Evolutionary conservation across 2,329 filamentous ascomycete genomes (phyloP).

Genomic region (Cladophialophora chaetospira): DNA sequence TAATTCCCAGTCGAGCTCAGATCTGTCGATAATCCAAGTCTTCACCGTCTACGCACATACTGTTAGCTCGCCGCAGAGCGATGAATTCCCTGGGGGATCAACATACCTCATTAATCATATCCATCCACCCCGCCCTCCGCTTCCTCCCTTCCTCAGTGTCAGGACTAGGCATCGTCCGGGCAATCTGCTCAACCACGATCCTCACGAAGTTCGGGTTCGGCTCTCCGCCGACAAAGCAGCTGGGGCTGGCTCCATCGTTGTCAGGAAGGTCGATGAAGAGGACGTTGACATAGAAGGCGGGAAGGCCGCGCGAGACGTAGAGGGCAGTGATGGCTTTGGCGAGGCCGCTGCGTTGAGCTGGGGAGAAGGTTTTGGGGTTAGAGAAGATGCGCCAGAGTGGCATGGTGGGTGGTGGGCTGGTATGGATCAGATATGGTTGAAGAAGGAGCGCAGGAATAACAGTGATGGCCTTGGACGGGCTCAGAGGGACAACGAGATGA

Average conservation of each 20-base stretch:
- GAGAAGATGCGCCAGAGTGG: constrained; percentile 28
- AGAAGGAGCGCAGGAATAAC: too few relatives aligned
- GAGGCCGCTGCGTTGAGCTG: constrained; percentile 18
- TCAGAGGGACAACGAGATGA: too few relatives aligned
- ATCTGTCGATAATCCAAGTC: constrained; percentile 13
- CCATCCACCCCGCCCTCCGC: constrained; percentile 20
- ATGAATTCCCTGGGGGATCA: neutral
- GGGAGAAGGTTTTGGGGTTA: constrained; percentile 14
- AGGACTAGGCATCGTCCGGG: constrained; percentile 14
- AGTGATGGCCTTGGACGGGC: too few relatives aligned
- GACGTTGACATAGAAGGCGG: constrained; percentile 37
- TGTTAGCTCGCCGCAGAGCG: neutral
- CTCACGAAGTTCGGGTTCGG: constrained; percentile 26
- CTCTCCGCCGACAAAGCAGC: constrained; percentile 24
- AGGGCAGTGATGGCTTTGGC: constrained; percentile 35
- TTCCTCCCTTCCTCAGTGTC: constrained; percentile 18
- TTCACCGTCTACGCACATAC: constrained; percentile 10
- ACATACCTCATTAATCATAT: constrained; percentile 20
- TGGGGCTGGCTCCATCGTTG: neutral
- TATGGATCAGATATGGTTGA: too few relatives aligned
- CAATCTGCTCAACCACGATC: constrained; percentile 30
- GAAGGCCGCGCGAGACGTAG: constrained; percentile 33
- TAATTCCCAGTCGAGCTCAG: constrained; percentile 24
- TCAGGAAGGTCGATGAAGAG: constrained; percentile 32
- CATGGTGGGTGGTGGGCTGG: too few relatives aligned